Evolutionary conservation across 2,329 filamentous ascomycete species (phyloP).

Genomic region (Juglanconis juglandina): DNA sequence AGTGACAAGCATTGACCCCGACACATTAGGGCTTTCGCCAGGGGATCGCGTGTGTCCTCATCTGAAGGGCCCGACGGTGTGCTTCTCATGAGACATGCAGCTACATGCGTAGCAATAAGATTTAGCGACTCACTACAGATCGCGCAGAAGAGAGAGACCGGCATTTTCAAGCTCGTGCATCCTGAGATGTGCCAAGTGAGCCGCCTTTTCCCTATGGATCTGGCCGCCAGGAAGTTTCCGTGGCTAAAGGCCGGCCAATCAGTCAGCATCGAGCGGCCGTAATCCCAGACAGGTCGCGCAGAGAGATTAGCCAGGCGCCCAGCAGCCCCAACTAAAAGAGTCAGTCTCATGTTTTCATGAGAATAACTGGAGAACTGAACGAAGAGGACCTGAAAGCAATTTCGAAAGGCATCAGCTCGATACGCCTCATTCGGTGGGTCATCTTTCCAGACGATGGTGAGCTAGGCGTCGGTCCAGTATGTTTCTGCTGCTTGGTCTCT

Average conservation of each 20-base stretch:
- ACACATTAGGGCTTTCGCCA: background rate
- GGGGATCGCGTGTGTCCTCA: conserved; percentile 1
- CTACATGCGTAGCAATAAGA: conserved; percentile 18
- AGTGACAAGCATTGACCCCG: background rate
- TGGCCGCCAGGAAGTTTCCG: background rate
- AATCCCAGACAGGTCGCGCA: conserved; percentile 1
- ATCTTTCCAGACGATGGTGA: background rate
- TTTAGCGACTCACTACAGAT: conserved; percentile 15
- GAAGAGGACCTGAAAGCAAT: background rate
- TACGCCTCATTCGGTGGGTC: background rate
- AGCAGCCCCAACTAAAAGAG: background rate
- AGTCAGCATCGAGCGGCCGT: background rate
- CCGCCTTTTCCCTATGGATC: background rate
- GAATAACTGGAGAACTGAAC: background rate
- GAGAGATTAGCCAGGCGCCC: background rate
- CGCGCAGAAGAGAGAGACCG: conserved; percentile 11
- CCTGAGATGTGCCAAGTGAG: conserved; percentile 5
- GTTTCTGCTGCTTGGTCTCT: background rate
- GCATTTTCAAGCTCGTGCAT: conserved; percentile 2
- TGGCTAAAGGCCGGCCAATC: background rate
- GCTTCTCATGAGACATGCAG: conserved; percentile 18
- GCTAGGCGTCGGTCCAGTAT: background rate
- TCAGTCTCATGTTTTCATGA: background rate
- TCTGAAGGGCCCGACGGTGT: conserved; percentile 11
- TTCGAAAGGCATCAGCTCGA: background rate